A percentile compares a stretch with the other conserved stretches of the same genome.
Evolutionary conservation across 257 asterid species (phyloP).

Genomic region (Primulina eburnea): DNA sequence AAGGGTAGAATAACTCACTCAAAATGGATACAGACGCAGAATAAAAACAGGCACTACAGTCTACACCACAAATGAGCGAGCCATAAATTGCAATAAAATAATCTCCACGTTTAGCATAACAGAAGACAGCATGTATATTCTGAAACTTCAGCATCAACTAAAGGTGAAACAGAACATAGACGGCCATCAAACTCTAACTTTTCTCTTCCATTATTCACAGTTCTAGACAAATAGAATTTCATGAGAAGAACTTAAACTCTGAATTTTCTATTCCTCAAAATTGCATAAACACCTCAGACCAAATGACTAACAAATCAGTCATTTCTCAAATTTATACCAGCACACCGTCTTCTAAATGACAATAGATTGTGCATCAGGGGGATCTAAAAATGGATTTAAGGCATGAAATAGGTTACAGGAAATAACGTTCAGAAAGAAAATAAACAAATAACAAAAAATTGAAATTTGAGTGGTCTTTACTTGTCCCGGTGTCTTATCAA

Average conservation of each 20-base stretch:
- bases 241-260: background rate
- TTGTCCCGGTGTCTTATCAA: constrained; percentile 68
- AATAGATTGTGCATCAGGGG: background rate
- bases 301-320: background rate
- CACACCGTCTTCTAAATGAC: background rate
- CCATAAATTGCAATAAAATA: background rate
- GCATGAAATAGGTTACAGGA: background rate
- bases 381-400: background rate
- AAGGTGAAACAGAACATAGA: background rate
- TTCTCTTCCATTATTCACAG: background rate
- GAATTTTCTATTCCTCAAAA: background rate
- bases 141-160: background rate
- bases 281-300: background rate
- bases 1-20: constrained; percentile 8
- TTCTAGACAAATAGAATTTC: background rate
- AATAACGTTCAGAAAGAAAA: background rate
- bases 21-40: background rate
- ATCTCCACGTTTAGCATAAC: constrained; percentile 8
- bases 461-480: constrained; percentile 39
- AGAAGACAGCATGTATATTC: background rate
- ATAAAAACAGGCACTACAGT: background rate
- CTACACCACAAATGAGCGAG: background rate
- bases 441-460: background rate
- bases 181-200: background rate
- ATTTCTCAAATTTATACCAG: background rate